A percentile compares a stretch with the other conserved stretches of the same genome.
Evolutionary conservation across 371 early-diverging fungal genomes (phyloP).

Genomic region (Actinomortierella wolfii): DNA sequence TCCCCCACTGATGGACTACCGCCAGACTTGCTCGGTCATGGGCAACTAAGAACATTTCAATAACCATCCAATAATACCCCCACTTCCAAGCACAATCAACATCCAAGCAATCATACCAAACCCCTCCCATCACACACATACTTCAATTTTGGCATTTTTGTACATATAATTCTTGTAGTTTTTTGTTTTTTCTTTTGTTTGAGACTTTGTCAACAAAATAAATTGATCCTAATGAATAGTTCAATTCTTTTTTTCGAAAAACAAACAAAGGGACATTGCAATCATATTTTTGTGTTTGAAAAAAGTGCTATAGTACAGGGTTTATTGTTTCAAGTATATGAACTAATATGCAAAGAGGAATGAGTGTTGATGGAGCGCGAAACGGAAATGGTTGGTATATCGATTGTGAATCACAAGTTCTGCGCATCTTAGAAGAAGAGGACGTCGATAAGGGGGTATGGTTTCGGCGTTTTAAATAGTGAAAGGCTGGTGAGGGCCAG

Average conservation of each 20-base stretch:
- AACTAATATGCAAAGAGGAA: background rate
- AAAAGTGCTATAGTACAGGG: background rate
- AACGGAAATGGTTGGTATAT: background rate
- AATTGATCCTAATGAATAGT: too few species aligned
- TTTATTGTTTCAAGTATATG: slow-evolving; percentile 1
- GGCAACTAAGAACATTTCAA: background rate
- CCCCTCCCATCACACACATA: too few species aligned
- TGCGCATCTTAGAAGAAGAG: background rate
- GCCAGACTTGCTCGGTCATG: background rate
- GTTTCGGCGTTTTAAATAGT: slow-evolving; percentile 9
- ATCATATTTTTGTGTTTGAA: too few species aligned
- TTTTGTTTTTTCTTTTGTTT: too few species aligned
- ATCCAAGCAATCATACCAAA: background rate
- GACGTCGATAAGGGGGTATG: background rate
- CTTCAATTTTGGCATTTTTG: too few species aligned
- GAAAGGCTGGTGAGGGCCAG: slow-evolving; percentile 29
- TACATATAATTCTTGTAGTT: too few species aligned
- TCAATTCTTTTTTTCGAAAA: too few species aligned
- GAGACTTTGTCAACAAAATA: too few species aligned
- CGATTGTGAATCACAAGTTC: background rate
- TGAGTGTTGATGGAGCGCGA: background rate
- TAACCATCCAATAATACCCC: background rate
- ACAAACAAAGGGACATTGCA: too few species aligned
- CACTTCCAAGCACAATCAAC: background rate
- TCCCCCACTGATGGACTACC: background rate